Conservation (phyloP, 129 eudicot species). For the Helianthus tuberosus region DNA sequence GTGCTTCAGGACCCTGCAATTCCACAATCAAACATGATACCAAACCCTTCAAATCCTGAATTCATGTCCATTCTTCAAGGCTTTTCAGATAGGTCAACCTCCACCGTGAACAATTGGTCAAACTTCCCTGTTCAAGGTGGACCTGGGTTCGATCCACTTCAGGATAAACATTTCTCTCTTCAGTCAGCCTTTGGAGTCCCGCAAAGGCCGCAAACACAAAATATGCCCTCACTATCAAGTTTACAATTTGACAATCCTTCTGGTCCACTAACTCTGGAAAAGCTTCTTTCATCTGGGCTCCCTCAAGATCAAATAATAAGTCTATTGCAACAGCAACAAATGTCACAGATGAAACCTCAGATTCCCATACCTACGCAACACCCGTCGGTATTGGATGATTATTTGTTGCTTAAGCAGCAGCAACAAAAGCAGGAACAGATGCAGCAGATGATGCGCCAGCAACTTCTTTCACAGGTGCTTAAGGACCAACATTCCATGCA, state of each 20-base stretch:
- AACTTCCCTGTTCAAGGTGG: constrained; percentile 67
- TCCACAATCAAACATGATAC: constrained; percentile 46
- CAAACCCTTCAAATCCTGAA: constrained; percentile 59
- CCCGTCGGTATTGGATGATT: constrained; percentile 61
- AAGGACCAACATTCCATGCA: constrained; percentile 58
- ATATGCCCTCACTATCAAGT: constrained; percentile 43
- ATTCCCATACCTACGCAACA: constrained; percentile 60
- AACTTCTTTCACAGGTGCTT: constrained; percentile 67
- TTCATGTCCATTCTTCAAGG: constrained; percentile 70
- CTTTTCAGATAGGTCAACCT: constrained; percentile 52
- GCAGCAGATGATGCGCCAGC: constrained; percentile 69
- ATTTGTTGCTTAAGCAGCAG: constrained; percentile 77
- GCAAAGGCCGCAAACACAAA: constrained; percentile 64
- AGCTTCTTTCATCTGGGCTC: constrained; percentile 61
- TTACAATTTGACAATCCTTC: constrained; percentile 44
- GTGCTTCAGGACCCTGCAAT: constrained; percentile 46
- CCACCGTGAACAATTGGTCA: constrained; percentile 59
- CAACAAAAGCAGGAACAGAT: constrained; percentile 68
- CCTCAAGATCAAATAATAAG: constrained; percentile 72
- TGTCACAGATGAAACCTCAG: constrained; percentile 75
- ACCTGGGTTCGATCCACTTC: constrained; percentile 55
- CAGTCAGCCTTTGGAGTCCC: constrained; percentile 59
- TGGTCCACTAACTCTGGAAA: constrained; percentile 52
- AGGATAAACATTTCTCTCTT: constrained; percentile 52
- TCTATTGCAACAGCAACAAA: constrained; percentile 73